A percentile compares a stretch with the other conserved stretches of the same genome.
phyloP scores from a whole-genome alignment of 192 early-diverging fungal species.

The Coemansia sp. region DNA sequence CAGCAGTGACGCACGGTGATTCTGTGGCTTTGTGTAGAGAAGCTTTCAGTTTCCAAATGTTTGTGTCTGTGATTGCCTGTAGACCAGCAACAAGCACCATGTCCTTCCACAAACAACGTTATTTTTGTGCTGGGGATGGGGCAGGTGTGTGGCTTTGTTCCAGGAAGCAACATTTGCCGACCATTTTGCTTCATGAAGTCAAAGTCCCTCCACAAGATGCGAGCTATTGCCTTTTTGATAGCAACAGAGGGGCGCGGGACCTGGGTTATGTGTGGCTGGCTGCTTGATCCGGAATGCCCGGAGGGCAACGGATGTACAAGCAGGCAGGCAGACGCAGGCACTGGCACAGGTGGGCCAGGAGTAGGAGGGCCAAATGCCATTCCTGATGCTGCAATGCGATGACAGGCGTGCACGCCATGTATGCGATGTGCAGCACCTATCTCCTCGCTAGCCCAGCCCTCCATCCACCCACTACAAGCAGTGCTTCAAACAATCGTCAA shows the following conservation, averaged over 20 bases:
- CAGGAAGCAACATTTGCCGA: background rate
- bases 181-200: background rate
- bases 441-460: no score
- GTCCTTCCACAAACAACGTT: no score
- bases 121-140: background rate
- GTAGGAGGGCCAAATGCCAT: no score
- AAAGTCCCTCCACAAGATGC: no score
- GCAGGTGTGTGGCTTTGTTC: constrained; percentile 6
- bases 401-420: constrained; percentile 6
- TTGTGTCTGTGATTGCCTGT: no score
- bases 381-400: background rate
- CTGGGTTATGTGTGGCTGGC: background rate
- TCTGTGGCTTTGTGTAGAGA: no score
- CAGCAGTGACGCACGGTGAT: background rate
- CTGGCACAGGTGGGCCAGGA: background rate
- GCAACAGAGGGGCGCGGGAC: no score
- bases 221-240: no score
- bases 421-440: no score
- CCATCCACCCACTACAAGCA: constrained; percentile 1
- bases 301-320: background rate
- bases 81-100: no score
- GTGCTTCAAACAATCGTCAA: background rate
- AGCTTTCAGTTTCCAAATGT: no score
- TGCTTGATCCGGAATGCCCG: background rate
- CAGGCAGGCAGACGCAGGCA: background rate